Base-by-base conservation (phyloP, 2,329 filamentous ascomycete genomes). In the Celoporthe dispersa region DNA sequence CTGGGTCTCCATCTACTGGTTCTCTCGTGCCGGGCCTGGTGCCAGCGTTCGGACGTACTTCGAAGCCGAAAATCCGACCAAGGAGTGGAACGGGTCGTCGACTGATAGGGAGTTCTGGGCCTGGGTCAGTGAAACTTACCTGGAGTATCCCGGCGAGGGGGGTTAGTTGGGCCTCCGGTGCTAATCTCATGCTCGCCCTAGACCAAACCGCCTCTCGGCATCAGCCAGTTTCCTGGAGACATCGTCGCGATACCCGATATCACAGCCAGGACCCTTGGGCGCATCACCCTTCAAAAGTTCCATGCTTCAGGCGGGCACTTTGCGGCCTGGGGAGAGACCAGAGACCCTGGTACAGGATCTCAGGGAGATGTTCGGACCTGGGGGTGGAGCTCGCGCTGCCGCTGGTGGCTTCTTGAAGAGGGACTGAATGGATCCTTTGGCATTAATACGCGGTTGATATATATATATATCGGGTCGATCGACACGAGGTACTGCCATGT, bases 1-100 rank as follows among this genome's bases (percentile, higher is more conserved):
- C 0, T 95, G 92, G 92, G 80, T 94, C 0, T 88, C 84, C 65
- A 85, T 94, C 41, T 94, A 94, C 78, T 88, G 86, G 77, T 94
- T 94, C 79, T 90, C 87, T 6, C 85, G 81, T 0, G 90, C 91
- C 0, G 92, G 92, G 0, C 90, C 92, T 0, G 89, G 88, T 1
- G 91, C 92, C 0, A 89, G 86, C 71, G 76, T 87, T 8, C 80
- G 89, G 12, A 93, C 94, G 64, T 95, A 94, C 79, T 71, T 71
- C 9, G 62, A 71, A 28, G 69, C 66, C 7, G 55, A 71, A 1
- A 66, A 68, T 51, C 63, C 61, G 22, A 41, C 67, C 8, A 64
- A 66, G 3, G 53, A 39, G 0, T 79, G 75, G 8, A 88, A 90
- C 69, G 77, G n/a, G 1, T 44, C 41, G 33, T 51, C 64, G 1